phyloP scores from a whole-genome alignment of 768 basidiomycete genomes.

The Coprinopsis sp. region DNA sequence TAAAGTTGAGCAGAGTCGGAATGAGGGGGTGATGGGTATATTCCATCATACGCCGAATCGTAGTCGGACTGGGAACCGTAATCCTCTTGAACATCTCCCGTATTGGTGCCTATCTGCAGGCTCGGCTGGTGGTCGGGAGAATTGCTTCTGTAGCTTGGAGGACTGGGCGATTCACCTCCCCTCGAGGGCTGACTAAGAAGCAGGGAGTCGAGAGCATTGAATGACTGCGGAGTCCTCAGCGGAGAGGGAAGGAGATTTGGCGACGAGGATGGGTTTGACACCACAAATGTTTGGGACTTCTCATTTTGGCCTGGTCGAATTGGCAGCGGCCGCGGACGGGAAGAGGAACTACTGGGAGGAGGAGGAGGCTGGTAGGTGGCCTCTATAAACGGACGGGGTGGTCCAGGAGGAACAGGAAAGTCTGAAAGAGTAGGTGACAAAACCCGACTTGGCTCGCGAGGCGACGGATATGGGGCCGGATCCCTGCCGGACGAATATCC shows the following conservation, averaged over 20 bases:
- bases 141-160: too few relatives aligned
- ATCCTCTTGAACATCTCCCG: too few relatives aligned
- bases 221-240: too few relatives aligned
- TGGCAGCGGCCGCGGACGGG: neutral
- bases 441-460: neutral
- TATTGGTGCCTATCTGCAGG: too few relatives aligned
- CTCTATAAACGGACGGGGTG: conserved; percentile 15
- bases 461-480: conserved; percentile 6
- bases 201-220: too few relatives aligned
- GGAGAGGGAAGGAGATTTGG: too few relatives aligned
- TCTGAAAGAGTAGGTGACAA: neutral
- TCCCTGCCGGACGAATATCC: neutral
- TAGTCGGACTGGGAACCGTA: too few relatives aligned
- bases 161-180: too few relatives aligned
- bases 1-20: neutral
- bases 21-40: neutral
- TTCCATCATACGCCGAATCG: conserved; percentile 4
- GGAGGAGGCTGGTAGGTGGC: conserved; percentile 28
- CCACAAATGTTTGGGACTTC: too few relatives aligned
- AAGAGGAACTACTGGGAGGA: conserved; percentile 5
- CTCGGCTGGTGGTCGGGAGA: too few relatives aligned
- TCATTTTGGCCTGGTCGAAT: conserved; percentile 7
- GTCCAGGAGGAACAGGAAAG: neutral
- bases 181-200: too few relatives aligned
- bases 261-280: too few relatives aligned